A percentile compares a stretch with the other conserved stretches of the same genome.
phyloP scores from a whole-genome alignment of 257 asterid genomes.

The Leonotis leonurus region DNA sequence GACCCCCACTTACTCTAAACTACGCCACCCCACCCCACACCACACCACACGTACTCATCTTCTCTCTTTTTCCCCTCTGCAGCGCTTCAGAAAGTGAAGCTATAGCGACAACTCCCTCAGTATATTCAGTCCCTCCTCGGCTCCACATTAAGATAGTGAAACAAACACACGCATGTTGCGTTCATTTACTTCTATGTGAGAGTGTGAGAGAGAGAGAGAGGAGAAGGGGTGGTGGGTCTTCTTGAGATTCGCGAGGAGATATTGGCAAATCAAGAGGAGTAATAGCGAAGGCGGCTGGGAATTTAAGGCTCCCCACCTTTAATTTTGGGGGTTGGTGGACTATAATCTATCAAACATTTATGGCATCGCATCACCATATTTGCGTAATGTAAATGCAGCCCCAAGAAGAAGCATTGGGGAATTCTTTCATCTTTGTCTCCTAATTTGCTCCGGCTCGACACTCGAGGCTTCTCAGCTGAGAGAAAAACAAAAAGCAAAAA shows the following conservation, averaged over 20 bases:
- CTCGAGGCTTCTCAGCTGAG: constrained; percentile 25
- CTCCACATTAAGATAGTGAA: constrained; percentile 12
- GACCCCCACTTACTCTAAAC: constrained; percentile 10
- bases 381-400: background rate
- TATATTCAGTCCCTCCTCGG: constrained; percentile 28
- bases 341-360: constrained; percentile 22
- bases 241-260: constrained; percentile 51
- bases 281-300: constrained; percentile 71
- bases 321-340: constrained; percentile 29
- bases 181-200: background rate
- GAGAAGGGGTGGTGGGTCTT: background rate
- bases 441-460: constrained; percentile 26
- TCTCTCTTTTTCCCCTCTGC: constrained; percentile 52
- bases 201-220: background rate
- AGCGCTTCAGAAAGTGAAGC: constrained; percentile 27
- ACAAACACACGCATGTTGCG: constrained; percentile 1
- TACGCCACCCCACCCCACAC: constrained; percentile 21
- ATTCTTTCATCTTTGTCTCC: background rate
- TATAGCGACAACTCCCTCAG: constrained; percentile 59
- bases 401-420: background rate
- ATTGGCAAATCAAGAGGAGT: constrained; percentile 47
- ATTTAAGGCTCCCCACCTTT: constrained; percentile 27
- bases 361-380: constrained; percentile 18
- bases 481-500: background rate
- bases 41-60: background rate